A percentile compares a stretch with the other conserved stretches of the same genome.
Conservation (phyloP, 129 eudicot species). For the Mikania micrantha region DNA sequence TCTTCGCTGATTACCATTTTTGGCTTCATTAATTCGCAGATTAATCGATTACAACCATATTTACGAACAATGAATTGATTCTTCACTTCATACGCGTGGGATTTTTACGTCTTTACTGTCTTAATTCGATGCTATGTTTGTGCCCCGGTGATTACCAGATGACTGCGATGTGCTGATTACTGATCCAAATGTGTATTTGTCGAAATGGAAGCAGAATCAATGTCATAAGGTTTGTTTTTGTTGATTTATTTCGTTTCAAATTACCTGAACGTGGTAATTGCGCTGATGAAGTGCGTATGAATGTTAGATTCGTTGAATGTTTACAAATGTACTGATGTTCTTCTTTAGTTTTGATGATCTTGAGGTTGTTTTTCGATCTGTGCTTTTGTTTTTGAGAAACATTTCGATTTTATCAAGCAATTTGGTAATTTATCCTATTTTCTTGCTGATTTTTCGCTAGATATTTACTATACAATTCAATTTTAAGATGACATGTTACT, state of each 20-base stretch:
- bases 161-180: constrained; percentile 10
- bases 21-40: constrained; percentile 22
- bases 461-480: not conserved
- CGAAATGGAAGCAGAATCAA: constrained; percentile 14
- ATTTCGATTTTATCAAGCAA: not conserved
- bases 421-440: not conserved
- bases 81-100: constrained; percentile 3
- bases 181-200: constrained; percentile 1
- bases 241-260: not conserved
- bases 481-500: not conserved
- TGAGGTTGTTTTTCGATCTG: not conserved
- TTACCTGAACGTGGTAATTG: not conserved
- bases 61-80: not conserved
- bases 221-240: constrained; percentile 13
- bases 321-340: not conserved
- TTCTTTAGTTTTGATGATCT: not conserved
- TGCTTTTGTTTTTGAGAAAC: not conserved
- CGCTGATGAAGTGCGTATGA: not conserved
- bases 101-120: not conserved
- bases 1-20: constrained; percentile 27
- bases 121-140: not conserved
- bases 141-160: not conserved
- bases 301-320: not conserved
- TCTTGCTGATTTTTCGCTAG: not conserved
- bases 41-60: not conserved